A percentile compares a stretch with the other conserved stretches of the same genome.
Conservation (phyloP, 768 basidiomycete genomes). For the Amanita pseudoporphyria region DNA sequence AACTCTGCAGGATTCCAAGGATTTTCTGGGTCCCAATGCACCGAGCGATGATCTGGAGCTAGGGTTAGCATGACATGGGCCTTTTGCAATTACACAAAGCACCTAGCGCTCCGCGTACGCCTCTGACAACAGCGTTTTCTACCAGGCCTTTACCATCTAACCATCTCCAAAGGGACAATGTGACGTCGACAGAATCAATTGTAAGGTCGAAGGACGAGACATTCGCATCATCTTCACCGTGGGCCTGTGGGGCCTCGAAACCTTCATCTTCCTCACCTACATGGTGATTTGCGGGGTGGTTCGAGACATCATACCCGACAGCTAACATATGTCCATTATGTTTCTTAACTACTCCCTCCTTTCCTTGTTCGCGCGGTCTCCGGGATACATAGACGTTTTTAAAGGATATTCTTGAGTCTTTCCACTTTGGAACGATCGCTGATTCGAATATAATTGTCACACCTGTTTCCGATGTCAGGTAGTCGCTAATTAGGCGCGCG, state of each 20-base stretch:
- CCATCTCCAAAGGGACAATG: slow-evolving; percentile 85
- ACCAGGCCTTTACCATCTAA: slow-evolving; percentile 92
- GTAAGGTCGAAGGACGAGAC: slow-evolving; percentile 90
- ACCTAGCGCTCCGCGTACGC: slow-evolving; percentile 92
- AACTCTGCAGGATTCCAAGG: slow-evolving; percentile 75
- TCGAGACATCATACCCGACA: slow-evolving; percentile 67
- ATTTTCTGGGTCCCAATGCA: slow-evolving; percentile 78
- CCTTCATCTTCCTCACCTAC: slow-evolving; percentile 52
- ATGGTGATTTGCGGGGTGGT: slow-evolving; percentile 62
- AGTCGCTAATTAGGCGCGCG: slow-evolving; percentile 82
- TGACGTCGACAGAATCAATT: slow-evolving; percentile 93
- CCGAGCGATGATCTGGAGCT: slow-evolving; percentile 72
- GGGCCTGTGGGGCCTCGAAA: slow-evolving; percentile 20
- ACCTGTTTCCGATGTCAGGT: slow-evolving; percentile 89
- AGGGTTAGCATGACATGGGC: not conserved
- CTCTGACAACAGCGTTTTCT: slow-evolving; percentile 84
- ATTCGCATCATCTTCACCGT: slow-evolving; percentile 48
- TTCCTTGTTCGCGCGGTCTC: slow-evolving; percentile 35
- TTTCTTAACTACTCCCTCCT: slow-evolving; percentile 12
- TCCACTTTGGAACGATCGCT: slow-evolving; percentile 97
- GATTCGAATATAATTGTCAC: slow-evolving; percentile 94
- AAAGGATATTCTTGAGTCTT: slow-evolving; percentile 91
- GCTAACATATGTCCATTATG: slow-evolving; percentile 43
- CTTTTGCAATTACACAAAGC: not conserved
- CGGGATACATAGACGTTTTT: slow-evolving; percentile 94